These are phyloP conservation scores for Plectosphaerella sp. DNA, from an alignment of 2,329 filamentous ascomycete genomes.

Conservation along the genomic window DNA sequence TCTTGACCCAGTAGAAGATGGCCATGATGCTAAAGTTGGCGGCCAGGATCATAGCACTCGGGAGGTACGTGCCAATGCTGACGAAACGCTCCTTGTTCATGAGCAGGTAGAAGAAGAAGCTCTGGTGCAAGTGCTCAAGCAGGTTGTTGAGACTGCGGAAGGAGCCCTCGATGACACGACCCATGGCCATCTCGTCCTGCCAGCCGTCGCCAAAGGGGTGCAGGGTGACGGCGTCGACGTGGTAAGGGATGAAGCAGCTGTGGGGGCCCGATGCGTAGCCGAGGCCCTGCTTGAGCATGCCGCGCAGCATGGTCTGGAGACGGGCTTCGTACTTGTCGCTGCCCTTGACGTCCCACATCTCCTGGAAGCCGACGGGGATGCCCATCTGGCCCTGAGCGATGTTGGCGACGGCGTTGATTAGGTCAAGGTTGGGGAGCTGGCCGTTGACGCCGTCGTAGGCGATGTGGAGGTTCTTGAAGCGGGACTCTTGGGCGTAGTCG, in stretches of 20 bases:
- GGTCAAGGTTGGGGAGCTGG: constrained; percentile 88
- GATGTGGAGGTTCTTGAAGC: constrained; percentile 84
- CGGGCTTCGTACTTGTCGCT: constrained; percentile 75
- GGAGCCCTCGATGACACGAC: constrained; percentile 81
- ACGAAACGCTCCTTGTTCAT: constrained; percentile 92
- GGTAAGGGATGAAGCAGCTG: constrained; percentile 95
- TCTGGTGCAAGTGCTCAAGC: constrained; percentile 94
- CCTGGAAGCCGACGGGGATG: constrained; percentile 76
- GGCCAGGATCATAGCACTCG: constrained; percentile 94
- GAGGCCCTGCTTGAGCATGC: constrained; percentile 88
- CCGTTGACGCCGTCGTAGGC: constrained; percentile 96
- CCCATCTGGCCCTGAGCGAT: constrained; percentile 92
- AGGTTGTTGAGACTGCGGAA: constrained; percentile 95
- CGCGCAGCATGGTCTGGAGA: constrained; percentile 81
- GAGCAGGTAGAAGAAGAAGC: constrained; percentile 97
- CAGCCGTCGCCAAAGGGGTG: constrained; percentile 87
- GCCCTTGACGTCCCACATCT: constrained; percentile 72
- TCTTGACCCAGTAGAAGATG: constrained; percentile 89
- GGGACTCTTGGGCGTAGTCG: constrained; percentile 81
- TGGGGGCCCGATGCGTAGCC: constrained; percentile 88
- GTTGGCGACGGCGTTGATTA: constrained; percentile 88
- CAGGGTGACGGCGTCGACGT: constrained; percentile 91
- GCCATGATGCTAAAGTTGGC: constrained; percentile 95
- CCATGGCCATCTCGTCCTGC: constrained; percentile 97
- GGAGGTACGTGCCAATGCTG: constrained; percentile 95